These are phyloP conservation scores for Stephanodiscus triporus DNA, from an alignment of 108 stramenopile species.

Conservation along the genomic window DNA sequence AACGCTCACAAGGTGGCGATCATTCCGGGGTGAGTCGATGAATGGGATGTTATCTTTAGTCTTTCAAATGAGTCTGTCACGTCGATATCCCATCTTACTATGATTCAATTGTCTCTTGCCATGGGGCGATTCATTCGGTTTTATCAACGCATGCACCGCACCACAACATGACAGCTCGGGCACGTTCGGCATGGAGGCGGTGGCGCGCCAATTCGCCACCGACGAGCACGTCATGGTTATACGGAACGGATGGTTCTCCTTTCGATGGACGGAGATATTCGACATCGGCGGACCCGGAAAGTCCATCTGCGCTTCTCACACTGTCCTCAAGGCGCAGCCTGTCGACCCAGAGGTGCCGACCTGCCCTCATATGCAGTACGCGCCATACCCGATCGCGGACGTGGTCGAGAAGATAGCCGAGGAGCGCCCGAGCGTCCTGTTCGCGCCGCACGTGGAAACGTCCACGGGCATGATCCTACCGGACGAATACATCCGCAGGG, in stretches of 20 bases:
- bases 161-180: slow-evolving; percentile 53
- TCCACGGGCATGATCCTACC: slow-evolving; percentile 91
- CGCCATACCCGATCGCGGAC: slow-evolving; percentile 84
- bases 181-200: slow-evolving; percentile 90
- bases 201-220: slow-evolving; percentile 92
- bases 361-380: slow-evolving; percentile 67
- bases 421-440: slow-evolving; percentile 85
- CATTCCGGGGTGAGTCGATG: slow-evolving; percentile 91
- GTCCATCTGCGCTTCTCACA: slow-evolving; percentile 72
- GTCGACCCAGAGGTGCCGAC: slow-evolving; percentile 39
- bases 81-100: not conserved
- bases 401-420: slow-evolving; percentile 79
- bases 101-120: not conserved
- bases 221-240: slow-evolving; percentile 92
- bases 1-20: slow-evolving; percentile 91
- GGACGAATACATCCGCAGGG: slow-evolving; percentile 88
- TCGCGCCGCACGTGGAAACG: slow-evolving; percentile 93
- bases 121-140: not conserved
- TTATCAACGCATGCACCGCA: not conserved
- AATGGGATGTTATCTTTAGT: slow-evolving; percentile 15
- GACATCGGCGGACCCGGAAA: slow-evolving; percentile 72
- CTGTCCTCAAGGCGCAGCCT: slow-evolving; percentile 84
- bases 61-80: not conserved
- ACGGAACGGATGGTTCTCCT: slow-evolving; percentile 92
- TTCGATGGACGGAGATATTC: slow-evolving; percentile 95